A percentile compares a stretch with the other conserved stretches of the same genome.
Evolutionary conservation across 495 filamentous ascomycete genomes (phyloP).

Genomic region (Aspergillus steynii): DNA sequence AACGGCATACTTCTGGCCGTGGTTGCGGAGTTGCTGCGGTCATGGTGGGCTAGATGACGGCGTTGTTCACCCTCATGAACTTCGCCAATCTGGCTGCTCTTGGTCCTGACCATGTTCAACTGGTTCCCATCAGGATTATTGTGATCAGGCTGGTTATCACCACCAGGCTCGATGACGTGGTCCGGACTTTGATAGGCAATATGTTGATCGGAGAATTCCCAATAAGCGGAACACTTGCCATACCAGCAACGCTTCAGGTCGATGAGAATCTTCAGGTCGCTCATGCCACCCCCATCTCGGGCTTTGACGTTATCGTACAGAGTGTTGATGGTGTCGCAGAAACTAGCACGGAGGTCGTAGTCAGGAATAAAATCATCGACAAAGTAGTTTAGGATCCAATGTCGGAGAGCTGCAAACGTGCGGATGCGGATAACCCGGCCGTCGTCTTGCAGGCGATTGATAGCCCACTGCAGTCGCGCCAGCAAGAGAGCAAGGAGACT

Average conservation of each 20-base stretch:
- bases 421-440: slow-evolving; percentile 91
- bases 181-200: slow-evolving; percentile 56
- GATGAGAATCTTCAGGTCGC: slow-evolving; percentile 85
- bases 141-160: slow-evolving; percentile 36
- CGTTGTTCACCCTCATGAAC: slow-evolving; percentile 26
- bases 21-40: slow-evolving; percentile 45
- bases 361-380: slow-evolving; percentile 92
- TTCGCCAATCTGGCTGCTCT: slow-evolving; percentile 24
- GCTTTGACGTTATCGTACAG: slow-evolving; percentile 63
- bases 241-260: slow-evolving; percentile 98
- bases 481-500: slow-evolving; percentile 82
- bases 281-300: slow-evolving; percentile 56
- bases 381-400: slow-evolving; percentile 99
- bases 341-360: slow-evolving; percentile 72
- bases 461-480: slow-evolving; percentile 83
- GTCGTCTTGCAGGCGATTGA: slow-evolving; percentile 75
- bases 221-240: slow-evolving; percentile 82
- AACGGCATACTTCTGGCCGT: slow-evolving; percentile 46
- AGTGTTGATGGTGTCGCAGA: slow-evolving; percentile 79
- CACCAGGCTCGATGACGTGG: slow-evolving; percentile 74
- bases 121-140: slow-evolving; percentile 20
- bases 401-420: slow-evolving; percentile 92
- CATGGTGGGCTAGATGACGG: slow-evolving; percentile 30
- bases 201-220: slow-evolving; percentile 70
- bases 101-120: slow-evolving; percentile 8